Conservation (phyloP, 192 early-diverging fungal genomes). For the Backusella australiensis region DNA sequence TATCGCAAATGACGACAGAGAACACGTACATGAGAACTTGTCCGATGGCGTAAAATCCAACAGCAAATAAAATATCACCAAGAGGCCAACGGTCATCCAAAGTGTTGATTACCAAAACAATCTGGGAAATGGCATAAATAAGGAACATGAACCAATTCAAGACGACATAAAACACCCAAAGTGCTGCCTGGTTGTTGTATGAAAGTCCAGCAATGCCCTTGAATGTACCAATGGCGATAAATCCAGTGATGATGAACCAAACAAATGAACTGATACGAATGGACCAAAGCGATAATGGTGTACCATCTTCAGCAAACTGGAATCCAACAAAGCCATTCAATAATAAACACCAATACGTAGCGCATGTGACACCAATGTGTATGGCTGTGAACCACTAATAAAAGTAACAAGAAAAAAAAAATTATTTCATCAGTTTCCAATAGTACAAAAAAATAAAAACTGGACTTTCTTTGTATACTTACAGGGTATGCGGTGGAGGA, state of each 20-base stretch:
- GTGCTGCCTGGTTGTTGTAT: slow-evolving; percentile 58
- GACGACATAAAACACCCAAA: slow-evolving; percentile 89
- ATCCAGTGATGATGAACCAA: slow-evolving; percentile 75
- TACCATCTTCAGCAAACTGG: slow-evolving; percentile 97
- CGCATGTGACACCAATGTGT: slow-evolving; percentile 78
- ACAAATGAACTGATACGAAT: slow-evolving; percentile 83
- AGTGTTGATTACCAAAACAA: slow-evolving; percentile 92
- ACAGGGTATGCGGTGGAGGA: slow-evolving; percentile 70
- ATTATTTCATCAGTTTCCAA: neutral
- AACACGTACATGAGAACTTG: slow-evolving; percentile 83
- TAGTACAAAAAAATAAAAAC: neutral
- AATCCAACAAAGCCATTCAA: slow-evolving; percentile 95
- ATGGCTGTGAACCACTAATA: slow-evolving; percentile 80
- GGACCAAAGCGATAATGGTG: slow-evolving; percentile 90
- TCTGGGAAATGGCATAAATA: slow-evolving; percentile 87
- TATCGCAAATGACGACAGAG: slow-evolving; percentile 78
- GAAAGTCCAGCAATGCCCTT: slow-evolving; percentile 59
- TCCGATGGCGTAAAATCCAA: slow-evolving; percentile 84
- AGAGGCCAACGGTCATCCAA: slow-evolving; percentile 97
- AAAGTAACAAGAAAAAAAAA: neutral
- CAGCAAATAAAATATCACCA: slow-evolving; percentile 89
- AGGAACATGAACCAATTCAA: slow-evolving; percentile 79
- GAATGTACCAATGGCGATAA: slow-evolving; percentile 86
- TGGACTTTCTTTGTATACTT: slow-evolving; percentile 16
- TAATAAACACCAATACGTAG: slow-evolving; percentile 90